Evolutionary conservation across 2,329 filamentous ascomycete species (phyloP), one percentile per base, ranked within the genome.

Genomic region (Fusarium sp.): DNA sequence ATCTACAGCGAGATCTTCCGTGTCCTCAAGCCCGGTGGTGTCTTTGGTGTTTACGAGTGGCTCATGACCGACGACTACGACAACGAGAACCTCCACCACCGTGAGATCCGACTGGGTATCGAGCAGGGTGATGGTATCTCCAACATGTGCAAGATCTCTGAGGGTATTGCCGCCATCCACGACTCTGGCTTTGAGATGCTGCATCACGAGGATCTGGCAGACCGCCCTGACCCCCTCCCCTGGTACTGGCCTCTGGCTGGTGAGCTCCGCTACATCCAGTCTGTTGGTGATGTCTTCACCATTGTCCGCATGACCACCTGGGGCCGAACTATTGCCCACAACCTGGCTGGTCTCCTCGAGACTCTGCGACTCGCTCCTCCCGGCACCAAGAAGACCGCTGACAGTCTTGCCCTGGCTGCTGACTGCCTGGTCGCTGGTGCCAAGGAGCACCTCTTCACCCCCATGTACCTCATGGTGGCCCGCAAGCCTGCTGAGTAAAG

Each of bases 1-100:
- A 93, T 97, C 71, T 99, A 99, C 84, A 90, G 89, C 78, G 91
- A 98, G 81, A 98, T 98, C 77, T 94, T 91, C 87, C 92, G 93
- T 51, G 94, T 97, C 20, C 86, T 99, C 69, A 99, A 98, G 87
- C 96, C 96, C 18, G 96, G 96, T 65, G 95, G 96, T 79, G 85
- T 93, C 56, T 99, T 98, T 75, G 96, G 95, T 78, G 95, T 98
- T 57, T 99, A 98, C 83, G 96, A 99, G 82, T 98, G 96, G 96
- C 86, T 98, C 77, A 98, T 99, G 96, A 98, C 94, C 6, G 94
- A 97, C 69, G 84, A 90, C 23, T 99, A 97, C 82, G 91, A 98
- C 83, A 95, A 97, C 79, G 85, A 91, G 65, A 93, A 97, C 85
- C 81, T 92, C 1, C 85, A 89, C 76, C 96, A 98, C 84, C 91